Percentiles rank a stretch among this genome's conserved stretches.
Evolutionary conservation across 2,329 filamentous ascomycete genomes (phyloP).

Genomic region (Cordyceps farinosa): DNA sequence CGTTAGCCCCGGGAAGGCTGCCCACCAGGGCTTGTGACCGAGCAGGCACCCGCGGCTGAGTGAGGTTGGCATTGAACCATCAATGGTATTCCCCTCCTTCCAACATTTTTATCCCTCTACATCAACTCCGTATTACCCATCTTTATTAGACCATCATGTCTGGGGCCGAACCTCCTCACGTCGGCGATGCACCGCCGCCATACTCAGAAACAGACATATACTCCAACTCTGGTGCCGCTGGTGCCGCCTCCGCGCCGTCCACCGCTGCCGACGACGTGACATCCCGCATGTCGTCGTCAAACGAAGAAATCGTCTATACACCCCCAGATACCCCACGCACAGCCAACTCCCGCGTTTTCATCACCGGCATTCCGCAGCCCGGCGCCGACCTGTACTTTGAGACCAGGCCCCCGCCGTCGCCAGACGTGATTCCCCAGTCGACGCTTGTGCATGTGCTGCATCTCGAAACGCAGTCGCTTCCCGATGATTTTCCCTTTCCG

Average conservation of each 20-base stretch:
- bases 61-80: neutral
- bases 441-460: conserved; percentile 34
- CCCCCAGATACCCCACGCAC: conserved; percentile 47
- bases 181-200: conserved; percentile 46
- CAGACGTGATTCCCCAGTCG: conserved; percentile 26
- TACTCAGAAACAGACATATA: conserved; percentile 57
- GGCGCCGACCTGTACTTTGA: conserved; percentile 42
- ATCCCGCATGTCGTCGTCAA: conserved; percentile 38
- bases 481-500: conserved; percentile 44
- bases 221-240: conserved; percentile 38
- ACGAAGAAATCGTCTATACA: conserved; percentile 47
- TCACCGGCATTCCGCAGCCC: conserved; percentile 19
- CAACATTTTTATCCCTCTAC: neutral
- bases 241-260: conserved; percentile 27
- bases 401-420: conserved; percentile 36
- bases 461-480: conserved; percentile 34
- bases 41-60: neutral
- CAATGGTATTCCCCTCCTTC: neutral
- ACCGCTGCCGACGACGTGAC: conserved; percentile 34
- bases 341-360: conserved; percentile 21
- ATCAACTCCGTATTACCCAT: neutral
- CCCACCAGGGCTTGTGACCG: neutral
- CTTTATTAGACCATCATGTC: neutral
- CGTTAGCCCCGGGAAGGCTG: conserved; percentile 6
- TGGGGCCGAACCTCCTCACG: neutral